These are phyloP conservation scores for Myxozyma vanderwaltii DNA, from an alignment of 805 yeast species.

Conservation along the genomic window DNA sequence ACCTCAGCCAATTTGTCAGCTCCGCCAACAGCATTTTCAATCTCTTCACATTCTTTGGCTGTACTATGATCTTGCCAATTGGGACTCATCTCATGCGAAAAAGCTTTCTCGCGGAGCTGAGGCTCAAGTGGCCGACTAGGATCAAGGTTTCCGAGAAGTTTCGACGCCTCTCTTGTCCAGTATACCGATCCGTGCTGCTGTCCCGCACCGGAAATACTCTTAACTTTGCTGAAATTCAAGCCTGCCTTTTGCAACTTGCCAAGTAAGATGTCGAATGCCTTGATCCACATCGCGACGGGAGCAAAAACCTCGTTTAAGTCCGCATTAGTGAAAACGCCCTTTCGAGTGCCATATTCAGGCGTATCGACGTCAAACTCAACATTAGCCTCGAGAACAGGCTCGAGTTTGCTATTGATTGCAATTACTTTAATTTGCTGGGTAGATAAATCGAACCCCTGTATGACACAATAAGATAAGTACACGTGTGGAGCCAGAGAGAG, in stretches of 20 bases:
- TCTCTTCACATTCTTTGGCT: constrained; percentile 60
- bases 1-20: constrained; percentile 57
- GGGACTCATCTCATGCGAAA: constrained; percentile 69
- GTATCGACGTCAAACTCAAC: constrained; percentile 74
- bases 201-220: constrained; percentile 78
- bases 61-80: constrained; percentile 97
- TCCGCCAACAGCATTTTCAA: constrained; percentile 67
- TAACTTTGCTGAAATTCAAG: constrained; percentile 62
- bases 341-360: constrained; percentile 60
- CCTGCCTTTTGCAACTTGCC: constrained; percentile 47
- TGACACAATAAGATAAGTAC: constrained; percentile 32
- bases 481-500: background rate
- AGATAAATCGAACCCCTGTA: constrained; percentile 80
- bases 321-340: constrained; percentile 68
- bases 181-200: constrained; percentile 92
- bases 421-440: constrained; percentile 86
- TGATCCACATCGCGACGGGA: constrained; percentile 90
- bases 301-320: constrained; percentile 64
- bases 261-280: constrained; percentile 70
- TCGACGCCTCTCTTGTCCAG: constrained; percentile 60
- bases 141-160: constrained; percentile 46
- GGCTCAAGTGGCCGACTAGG: constrained; percentile 46
- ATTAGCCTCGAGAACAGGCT: constrained; percentile 57
- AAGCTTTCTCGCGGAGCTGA: constrained; percentile 53
- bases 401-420: constrained; percentile 57